Evolutionary conservation across 2,329 filamentous ascomycete species (phyloP).

Genomic region (Dendrostoma leiphaemia): DNA sequence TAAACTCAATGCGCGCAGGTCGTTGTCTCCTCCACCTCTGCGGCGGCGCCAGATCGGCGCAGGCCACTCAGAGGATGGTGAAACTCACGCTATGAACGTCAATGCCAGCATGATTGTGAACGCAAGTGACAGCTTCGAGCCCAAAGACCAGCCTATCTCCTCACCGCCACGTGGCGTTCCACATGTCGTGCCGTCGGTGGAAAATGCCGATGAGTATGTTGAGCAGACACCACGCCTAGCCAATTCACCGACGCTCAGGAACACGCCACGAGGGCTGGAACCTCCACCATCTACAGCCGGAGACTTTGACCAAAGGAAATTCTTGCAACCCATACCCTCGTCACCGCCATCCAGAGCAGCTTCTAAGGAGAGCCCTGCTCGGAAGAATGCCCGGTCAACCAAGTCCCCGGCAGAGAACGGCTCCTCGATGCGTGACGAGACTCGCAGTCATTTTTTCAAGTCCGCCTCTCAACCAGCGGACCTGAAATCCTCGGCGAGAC

Average conservation of each 20-base stretch:
- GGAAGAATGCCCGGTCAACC: neutral
- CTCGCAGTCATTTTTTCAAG: neutral
- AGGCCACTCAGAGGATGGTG: neutral
- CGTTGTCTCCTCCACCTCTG: neutral
- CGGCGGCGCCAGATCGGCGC: neutral
- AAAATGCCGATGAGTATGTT: neutral
- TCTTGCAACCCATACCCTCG: constrained; percentile 4
- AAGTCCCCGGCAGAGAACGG: neutral
- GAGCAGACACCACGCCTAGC: neutral
- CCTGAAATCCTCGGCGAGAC: neutral
- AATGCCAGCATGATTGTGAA: constrained; percentile 15
- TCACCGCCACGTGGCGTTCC: neutral
- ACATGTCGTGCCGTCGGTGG: neutral
- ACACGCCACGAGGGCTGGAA: neutral
- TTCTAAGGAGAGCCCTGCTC: neutral
- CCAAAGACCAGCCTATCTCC: neutral
- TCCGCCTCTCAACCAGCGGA: neutral
- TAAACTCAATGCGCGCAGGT: neutral
- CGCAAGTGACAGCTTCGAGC: constrained; percentile 9
- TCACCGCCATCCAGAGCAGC: constrained; percentile 1
- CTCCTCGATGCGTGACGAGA: neutral
- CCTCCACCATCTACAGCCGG: neutral
- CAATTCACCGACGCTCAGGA: neutral
- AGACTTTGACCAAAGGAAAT: neutral
- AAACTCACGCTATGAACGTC: neutral